These are phyloP conservation scores for Arxiozyma slooffiae DNA, from an alignment of 1,139 yeast species.

Conservation along the genomic window DNA sequence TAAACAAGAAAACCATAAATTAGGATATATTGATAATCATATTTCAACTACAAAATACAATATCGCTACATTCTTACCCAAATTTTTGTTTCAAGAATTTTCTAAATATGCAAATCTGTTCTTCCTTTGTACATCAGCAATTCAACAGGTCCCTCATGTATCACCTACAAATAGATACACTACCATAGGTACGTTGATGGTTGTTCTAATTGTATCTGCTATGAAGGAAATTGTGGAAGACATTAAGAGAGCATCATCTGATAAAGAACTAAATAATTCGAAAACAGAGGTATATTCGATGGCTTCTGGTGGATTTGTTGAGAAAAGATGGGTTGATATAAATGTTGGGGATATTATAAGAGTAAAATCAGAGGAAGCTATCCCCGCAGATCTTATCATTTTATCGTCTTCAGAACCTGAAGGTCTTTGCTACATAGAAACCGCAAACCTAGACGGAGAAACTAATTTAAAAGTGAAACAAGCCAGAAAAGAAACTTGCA, in stretches of 20 bases:
- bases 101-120: slow-evolving; percentile 94
- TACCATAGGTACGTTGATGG: slow-evolving; percentile 79
- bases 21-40: slow-evolving; percentile 68
- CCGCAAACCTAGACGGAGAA: slow-evolving; percentile 96
- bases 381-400: slow-evolving; percentile 86
- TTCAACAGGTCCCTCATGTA: slow-evolving; percentile 95
- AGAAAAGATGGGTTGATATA: slow-evolving; percentile 76
- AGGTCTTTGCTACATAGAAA: slow-evolving; percentile 93
- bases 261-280: slow-evolving; percentile 78
- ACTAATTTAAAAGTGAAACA: slow-evolving; percentile 94
- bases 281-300: slow-evolving; percentile 60
- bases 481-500: slow-evolving; percentile 67
- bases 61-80: slow-evolving; percentile 85
- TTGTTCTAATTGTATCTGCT: slow-evolving; percentile 85
- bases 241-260: slow-evolving; percentile 78
- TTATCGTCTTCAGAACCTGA: slow-evolving; percentile 94
- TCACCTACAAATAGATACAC: slow-evolving; percentile 95
- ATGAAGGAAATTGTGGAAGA: slow-evolving; percentile 87
- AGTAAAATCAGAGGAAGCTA: slow-evolving; percentile 77
- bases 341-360: slow-evolving; percentile 85
- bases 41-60: slow-evolving; percentile 96
- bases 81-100: slow-evolving; percentile 90
- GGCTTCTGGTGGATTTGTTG: slow-evolving; percentile 48
- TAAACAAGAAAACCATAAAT: slow-evolving; percentile 41
- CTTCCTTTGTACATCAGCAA: slow-evolving; percentile 75